A percentile compares a stretch with the other conserved stretches of the same genome.
These are phyloP conservation scores for Prototheca wickerhamii DNA, from an alignment of 163 green algal genomes.

Conservation along the genomic window DNA sequence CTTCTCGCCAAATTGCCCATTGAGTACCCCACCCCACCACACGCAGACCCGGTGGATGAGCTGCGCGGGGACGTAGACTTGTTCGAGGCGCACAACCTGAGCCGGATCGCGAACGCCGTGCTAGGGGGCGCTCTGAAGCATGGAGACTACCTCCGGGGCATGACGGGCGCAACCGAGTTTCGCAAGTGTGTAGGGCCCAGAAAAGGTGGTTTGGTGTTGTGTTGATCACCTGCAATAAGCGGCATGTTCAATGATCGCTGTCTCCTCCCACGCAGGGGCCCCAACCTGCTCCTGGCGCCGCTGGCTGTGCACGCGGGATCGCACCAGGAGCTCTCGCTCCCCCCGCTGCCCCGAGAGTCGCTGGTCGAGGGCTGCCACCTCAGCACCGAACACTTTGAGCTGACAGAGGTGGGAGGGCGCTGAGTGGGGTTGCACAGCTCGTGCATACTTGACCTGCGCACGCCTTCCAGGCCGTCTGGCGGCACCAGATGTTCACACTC, in stretches of 20 bases:
- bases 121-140: not conserved
- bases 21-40: not conserved
- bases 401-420: constrained; percentile 9
- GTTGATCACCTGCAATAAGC: not conserved
- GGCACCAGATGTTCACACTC: not conserved
- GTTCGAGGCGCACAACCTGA: constrained; percentile 13
- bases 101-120: constrained; percentile 3
- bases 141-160: constrained; percentile 1
- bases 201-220: no score
- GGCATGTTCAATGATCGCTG: not conserved
- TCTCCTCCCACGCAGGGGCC: not conserved
- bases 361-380: not conserved
- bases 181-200: constrained; percentile 3
- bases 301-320: not conserved
- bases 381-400: not conserved
- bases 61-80: constrained; percentile 6
- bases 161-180: constrained; percentile 2
- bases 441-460: no score
- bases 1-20: not conserved
- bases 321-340: not conserved
- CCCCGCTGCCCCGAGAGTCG: not conserved
- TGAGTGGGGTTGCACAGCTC: no score
- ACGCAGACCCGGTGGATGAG: constrained; percentile 3
- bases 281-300: constrained; percentile 3
- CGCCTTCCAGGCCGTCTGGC: no score